phyloP scores from a whole-genome alignment of 805 yeast species.

The Saccharomyces kudriavzevii region DNA sequence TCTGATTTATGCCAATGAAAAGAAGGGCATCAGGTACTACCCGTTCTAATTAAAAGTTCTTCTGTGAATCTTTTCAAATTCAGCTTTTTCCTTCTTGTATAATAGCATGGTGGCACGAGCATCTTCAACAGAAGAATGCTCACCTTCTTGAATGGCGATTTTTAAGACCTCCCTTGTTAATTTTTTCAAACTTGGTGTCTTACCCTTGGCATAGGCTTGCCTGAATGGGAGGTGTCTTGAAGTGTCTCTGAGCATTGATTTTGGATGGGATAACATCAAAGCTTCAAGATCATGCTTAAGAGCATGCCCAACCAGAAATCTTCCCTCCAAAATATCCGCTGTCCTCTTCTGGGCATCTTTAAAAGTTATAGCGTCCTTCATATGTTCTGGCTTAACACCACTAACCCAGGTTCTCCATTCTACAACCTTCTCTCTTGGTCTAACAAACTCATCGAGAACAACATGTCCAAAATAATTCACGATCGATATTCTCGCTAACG shows the following conservation, averaged over 20 bases:
- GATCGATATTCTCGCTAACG: constrained; percentile 77
- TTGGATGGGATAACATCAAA: constrained; percentile 61
- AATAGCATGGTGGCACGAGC: constrained; percentile 81
- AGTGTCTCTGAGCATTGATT: constrained; percentile 61
- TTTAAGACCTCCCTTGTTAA: constrained; percentile 50
- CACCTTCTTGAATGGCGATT: constrained; percentile 58
- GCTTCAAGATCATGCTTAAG: constrained; percentile 69
- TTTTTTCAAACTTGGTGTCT: constrained; percentile 65
- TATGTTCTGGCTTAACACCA: constrained; percentile 66
- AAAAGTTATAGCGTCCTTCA: constrained; percentile 60
- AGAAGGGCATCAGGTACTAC: neutral
- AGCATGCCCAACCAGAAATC: constrained; percentile 78
- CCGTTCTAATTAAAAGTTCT: constrained; percentile 5
- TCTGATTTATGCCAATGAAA: neutral
- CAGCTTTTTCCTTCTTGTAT: constrained; percentile 54
- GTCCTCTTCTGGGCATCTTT: constrained; percentile 56
- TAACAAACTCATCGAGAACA: constrained; percentile 65
- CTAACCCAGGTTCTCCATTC: constrained; percentile 93
- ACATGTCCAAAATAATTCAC: constrained; percentile 76
- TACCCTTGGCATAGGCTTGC: constrained; percentile 48
- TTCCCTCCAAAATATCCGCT: constrained; percentile 43
- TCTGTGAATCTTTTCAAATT: constrained; percentile 43
- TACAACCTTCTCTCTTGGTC: constrained; percentile 65
- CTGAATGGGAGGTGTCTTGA: constrained; percentile 53
- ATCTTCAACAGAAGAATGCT: constrained; percentile 86